Percentiles rank a stretch among this genome's conserved stretches.
phyloP scores from a whole-genome alignment of 2,329 filamentous ascomycete genomes.

The Colletotrichum sp. region DNA sequence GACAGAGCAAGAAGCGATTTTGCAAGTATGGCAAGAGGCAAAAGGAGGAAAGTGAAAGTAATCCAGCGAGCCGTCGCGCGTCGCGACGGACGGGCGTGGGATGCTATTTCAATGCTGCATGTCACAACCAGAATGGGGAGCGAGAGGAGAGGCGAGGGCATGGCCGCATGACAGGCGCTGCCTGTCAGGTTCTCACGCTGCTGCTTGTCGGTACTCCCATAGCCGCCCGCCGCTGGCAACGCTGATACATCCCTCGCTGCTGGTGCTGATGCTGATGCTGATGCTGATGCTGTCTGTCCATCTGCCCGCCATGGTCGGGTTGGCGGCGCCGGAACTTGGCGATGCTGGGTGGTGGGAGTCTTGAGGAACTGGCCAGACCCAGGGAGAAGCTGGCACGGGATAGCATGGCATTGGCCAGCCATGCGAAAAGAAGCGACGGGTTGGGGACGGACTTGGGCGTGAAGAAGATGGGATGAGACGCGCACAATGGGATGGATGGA shows the following conservation, averaged over 20 bases:
- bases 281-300: not conserved
- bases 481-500: not conserved
- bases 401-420: not conserved
- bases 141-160: not conserved
- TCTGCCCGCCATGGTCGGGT: not conserved
- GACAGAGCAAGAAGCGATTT: not conserved
- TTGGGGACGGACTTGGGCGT: not conserved
- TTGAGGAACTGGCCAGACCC: not conserved
- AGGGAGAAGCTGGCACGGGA: conserved; percentile 3
- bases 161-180: not conserved
- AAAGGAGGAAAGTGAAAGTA: not conserved
- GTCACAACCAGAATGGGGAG: not conserved
- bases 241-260: not conserved
- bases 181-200: not conserved
- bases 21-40: not conserved
- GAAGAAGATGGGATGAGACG: not conserved
- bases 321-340: not conserved
- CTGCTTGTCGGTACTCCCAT: not conserved
- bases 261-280: not conserved
- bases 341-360: not conserved
- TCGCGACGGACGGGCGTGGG: not conserved
- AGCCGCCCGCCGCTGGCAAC: not conserved
- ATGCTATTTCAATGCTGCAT: conserved; percentile 12
- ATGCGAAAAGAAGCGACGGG: not conserved
- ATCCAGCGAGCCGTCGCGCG: not conserved